Evolutionary conservation across 192 early-diverging fungal genomes (phyloP).

Genomic region (Coemansia sp.): DNA sequence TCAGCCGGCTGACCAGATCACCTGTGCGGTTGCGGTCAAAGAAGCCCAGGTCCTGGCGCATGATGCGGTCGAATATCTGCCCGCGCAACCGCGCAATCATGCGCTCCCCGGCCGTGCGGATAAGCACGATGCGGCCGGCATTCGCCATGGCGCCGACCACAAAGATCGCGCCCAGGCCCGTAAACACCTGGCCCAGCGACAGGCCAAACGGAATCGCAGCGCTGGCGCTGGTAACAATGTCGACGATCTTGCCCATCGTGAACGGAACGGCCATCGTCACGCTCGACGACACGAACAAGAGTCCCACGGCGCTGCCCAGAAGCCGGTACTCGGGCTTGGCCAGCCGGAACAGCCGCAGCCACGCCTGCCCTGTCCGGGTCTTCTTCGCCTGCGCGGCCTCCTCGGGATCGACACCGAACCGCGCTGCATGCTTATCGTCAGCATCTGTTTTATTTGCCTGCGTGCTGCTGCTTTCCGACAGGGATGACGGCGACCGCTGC

Average conservation of each 20-base stretch:
- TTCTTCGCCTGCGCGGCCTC: slow-evolving; percentile 13
- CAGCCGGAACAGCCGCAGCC: slow-evolving; percentile 48
- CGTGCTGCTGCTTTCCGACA: slow-evolving; percentile 2
- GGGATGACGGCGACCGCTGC: slow-evolving; percentile 6
- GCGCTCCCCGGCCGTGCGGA: slow-evolving; percentile 60
- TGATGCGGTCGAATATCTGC: slow-evolving; percentile 55
- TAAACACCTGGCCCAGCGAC: slow-evolving; percentile 55
- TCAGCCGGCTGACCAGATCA: slow-evolving; percentile 76
- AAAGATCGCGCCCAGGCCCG: slow-evolving; percentile 53
- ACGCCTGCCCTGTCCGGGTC: slow-evolving; percentile 28
- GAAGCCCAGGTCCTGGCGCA: slow-evolving; percentile 62
- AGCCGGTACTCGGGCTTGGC: slow-evolving; percentile 46
- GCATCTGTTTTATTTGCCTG: background rate
- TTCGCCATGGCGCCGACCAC: slow-evolving; percentile 58
- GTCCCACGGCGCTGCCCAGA: slow-evolving; percentile 55
- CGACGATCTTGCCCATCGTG: slow-evolving; percentile 67
- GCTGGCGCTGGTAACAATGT: slow-evolving; percentile 57
- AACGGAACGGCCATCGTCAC: slow-evolving; percentile 67
- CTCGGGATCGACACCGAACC: slow-evolving; percentile 30
- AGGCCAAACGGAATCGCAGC: slow-evolving; percentile 50
- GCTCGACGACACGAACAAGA: slow-evolving; percentile 59
- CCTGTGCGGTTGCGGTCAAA: slow-evolving; percentile 65
- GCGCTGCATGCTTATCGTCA: background rate
- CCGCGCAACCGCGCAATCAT: slow-evolving; percentile 55
- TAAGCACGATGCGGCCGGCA: slow-evolving; percentile 57